Evolutionary conservation across 495 filamentous ascomycete species (phyloP).

Genomic region (Tetracladium marchalianum): DNA sequence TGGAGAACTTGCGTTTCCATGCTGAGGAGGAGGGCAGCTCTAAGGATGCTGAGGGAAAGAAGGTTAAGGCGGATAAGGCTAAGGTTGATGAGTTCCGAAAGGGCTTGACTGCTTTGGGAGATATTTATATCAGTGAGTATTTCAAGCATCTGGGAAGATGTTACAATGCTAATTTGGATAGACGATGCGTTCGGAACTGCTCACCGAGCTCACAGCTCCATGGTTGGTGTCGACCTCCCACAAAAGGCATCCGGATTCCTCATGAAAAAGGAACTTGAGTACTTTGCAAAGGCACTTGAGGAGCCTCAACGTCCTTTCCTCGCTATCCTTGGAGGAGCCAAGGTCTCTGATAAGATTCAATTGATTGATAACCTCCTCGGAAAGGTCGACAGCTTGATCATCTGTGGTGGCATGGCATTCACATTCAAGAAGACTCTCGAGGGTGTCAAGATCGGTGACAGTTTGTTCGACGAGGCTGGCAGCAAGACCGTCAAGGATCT

Average conservation of each 20-base stretch:
- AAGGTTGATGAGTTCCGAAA: conserved; percentile 90
- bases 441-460: conserved; percentile 80
- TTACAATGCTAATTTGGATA: conserved; percentile 22
- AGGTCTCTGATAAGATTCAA: conserved; percentile 99
- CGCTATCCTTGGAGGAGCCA: conserved; percentile 94
- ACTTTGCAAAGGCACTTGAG: conserved; percentile 97
- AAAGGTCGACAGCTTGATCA: conserved; percentile 93
- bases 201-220: conserved; percentile 95
- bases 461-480: conserved; percentile 88
- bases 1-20: conserved; percentile 98
- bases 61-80: conserved; percentile 92
- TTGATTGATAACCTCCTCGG: conserved; percentile 96
- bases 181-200: conserved; percentile 99
- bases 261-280: conserved; percentile 99
- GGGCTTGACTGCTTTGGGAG: conserved; percentile 86
- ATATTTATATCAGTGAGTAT: conserved; percentile 91
- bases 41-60: conserved; percentile 89
- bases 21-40: conserved; percentile 92
- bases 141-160: not conserved
- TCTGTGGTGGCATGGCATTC: conserved; percentile 98
- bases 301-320: conserved; percentile 91
- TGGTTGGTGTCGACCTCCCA: conserved; percentile 93
- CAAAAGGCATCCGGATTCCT: conserved; percentile 96
- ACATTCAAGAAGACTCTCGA: conserved; percentile 99
- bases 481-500: conserved; percentile 84